A percentile compares a stretch with the other conserved stretches of the same genome.
Conservation (phyloP, 371 early-diverging fungal genomes). For the Mortierella sp. region DNA sequence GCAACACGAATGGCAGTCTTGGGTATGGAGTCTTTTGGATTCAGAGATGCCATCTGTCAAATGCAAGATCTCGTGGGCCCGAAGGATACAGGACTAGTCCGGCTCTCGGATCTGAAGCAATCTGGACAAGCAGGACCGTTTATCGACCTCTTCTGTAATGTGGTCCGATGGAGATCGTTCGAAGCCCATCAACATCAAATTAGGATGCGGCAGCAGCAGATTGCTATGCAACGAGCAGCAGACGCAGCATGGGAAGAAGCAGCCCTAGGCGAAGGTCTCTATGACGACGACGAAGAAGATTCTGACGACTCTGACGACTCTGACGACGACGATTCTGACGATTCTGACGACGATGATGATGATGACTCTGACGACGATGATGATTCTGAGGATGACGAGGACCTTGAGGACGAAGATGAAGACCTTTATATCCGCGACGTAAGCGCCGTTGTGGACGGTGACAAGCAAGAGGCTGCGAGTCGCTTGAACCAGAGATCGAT, state of each 20-base stretch:
- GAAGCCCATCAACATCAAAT: slow-evolving; percentile 54
- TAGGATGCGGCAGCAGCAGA: slow-evolving; percentile 51
- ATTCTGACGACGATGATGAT: slow-evolving; percentile 7
- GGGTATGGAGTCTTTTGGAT: slow-evolving; percentile 71
- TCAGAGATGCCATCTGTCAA: slow-evolving; percentile 78
- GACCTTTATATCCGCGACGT: neutral
- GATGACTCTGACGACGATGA: slow-evolving; percentile 7
- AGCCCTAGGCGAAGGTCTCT: slow-evolving; percentile 32
- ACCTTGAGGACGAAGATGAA: slow-evolving; percentile 7
- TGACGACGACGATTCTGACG: slow-evolving; percentile 18
- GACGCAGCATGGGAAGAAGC: slow-evolving; percentile 53
- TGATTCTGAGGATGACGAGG: slow-evolving; percentile 26
- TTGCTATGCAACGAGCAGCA: slow-evolving; percentile 53
- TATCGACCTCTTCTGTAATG: slow-evolving; percentile 82
- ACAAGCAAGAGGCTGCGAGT: neutral
- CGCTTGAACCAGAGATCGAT: neutral
- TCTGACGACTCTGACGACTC: slow-evolving; percentile 15
- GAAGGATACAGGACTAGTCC: slow-evolving; percentile 59
- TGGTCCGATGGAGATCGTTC: slow-evolving; percentile 55
- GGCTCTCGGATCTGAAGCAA: slow-evolving; percentile 72
- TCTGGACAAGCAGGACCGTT: slow-evolving; percentile 65
- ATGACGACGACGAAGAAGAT: slow-evolving; percentile 26
- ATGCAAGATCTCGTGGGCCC: slow-evolving; percentile 80
- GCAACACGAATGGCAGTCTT: slow-evolving; percentile 68
- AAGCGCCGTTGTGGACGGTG: neutral